Evolutionary conservation across 129 eudicot genomes (phyloP).

Genomic region (Ambrosia artemisiifolia): DNA sequence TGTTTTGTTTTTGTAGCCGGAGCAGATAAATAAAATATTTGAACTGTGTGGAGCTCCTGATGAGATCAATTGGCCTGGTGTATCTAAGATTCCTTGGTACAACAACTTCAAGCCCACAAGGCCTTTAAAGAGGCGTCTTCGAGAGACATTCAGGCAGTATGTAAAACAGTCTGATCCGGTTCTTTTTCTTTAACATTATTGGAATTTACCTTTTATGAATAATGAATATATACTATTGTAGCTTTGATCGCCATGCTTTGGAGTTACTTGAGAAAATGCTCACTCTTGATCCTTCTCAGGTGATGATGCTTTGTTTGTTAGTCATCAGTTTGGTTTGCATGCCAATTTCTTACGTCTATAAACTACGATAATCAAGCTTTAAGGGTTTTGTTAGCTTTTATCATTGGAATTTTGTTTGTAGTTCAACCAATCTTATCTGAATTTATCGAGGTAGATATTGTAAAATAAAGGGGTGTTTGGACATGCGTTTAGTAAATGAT

Average conservation of each 20-base stretch:
- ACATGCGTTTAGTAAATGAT: background rate
- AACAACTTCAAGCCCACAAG: conserved; percentile 86
- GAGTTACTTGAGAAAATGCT: conserved; percentile 93
- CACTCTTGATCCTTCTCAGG: conserved; percentile 94
- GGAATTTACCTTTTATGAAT: background rate
- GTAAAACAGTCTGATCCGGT: conserved; percentile 17
- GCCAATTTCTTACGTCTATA: background rate
- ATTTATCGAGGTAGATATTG: background rate
- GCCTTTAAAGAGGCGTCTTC: conserved; percentile 70
- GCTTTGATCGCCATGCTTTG: conserved; percentile 89
- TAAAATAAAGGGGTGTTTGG: background rate
- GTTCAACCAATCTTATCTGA: background rate
- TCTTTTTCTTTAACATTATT: background rate
- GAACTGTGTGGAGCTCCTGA: conserved; percentile 97
- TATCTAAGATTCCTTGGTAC: conserved; percentile 86
- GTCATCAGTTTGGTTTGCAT: background rate
- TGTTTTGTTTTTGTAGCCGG: conserved; percentile 52
- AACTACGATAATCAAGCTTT: background rate
- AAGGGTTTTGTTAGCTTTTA: background rate
- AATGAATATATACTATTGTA: conserved; percentile 14
- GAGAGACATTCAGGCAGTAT: conserved; percentile 84
- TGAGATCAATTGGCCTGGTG: conserved; percentile 93
- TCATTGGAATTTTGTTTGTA: background rate
- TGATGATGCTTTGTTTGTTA: conserved; percentile 29
- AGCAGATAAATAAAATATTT: conserved; percentile 80